These are phyloP conservation scores for Fraxinus albicans DNA, from an alignment of 305 asterid genomes.

Conservation along the genomic window DNA sequence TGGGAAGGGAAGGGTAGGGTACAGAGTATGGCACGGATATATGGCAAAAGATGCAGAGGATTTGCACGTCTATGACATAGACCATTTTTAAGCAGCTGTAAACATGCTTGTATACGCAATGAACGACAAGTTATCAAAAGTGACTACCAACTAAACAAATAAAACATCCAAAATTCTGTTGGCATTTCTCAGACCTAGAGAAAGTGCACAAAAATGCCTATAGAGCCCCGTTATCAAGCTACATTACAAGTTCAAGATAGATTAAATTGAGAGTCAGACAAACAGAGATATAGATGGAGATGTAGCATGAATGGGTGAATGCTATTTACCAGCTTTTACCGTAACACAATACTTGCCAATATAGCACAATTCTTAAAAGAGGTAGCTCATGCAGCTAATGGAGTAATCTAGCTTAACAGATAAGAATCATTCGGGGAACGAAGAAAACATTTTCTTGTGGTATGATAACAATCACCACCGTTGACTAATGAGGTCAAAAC, in stretches of 20 bases:
- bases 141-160: background rate
- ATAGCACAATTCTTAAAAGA: background rate
- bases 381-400: background rate
- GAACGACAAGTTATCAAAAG: background rate
- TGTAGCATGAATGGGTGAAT: background rate
- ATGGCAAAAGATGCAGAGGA: slow-evolving; percentile 1
- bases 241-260: background rate
- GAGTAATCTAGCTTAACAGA: background rate
- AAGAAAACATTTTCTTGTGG: background rate
- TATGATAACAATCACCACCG: background rate
- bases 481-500: background rate
- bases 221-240: background rate
- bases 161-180: background rate
- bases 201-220: background rate
- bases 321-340: background rate
- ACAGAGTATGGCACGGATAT: background rate
- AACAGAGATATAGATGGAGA: background rate
- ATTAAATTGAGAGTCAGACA: background rate
- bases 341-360: background rate
- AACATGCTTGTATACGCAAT: background rate
- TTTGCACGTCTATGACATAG: background rate
- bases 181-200: background rate
- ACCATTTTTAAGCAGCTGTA: background rate
- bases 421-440: background rate
- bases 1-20: background rate